phyloP scores from a whole-genome alignment of 495 filamentous ascomycete species.

The Penicillium lividum region DNA sequence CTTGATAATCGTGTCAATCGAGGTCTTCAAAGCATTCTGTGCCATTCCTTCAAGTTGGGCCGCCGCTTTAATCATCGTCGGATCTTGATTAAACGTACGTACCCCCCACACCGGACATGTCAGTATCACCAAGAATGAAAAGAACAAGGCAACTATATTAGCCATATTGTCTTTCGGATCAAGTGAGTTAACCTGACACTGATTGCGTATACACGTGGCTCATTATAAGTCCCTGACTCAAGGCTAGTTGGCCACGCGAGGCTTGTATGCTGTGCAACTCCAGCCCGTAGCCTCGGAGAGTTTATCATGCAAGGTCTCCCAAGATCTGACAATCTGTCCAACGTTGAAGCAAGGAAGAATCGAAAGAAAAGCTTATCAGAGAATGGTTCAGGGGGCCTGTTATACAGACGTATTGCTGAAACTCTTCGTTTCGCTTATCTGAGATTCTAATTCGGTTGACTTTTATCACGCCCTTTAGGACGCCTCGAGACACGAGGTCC shows the following conservation, averaged over 20 bases:
- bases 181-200: neutral
- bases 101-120: neutral
- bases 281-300: neutral
- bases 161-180: neutral
- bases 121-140: neutral
- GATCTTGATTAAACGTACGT: neutral
- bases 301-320: neutral
- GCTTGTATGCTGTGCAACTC: neutral
- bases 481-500: neutral
- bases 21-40: neutral
- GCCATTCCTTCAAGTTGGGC: slow-evolving; percentile 1
- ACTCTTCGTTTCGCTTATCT: slow-evolving; percentile 2
- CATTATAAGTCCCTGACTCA: neutral
- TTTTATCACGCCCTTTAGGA: neutral
- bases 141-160: neutral
- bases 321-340: neutral
- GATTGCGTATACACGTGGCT: neutral
- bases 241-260: neutral
- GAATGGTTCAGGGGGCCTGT: neutral
- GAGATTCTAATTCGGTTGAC: neutral
- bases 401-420: neutral
- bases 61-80: slow-evolving; percentile 2
- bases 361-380: slow-evolving; percentile 1
- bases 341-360: neutral
- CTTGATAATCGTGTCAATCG: neutral